These are phyloP conservation scores for Coccomyxa sp. DNA, from an alignment of 139 green algal species.

Conservation along the genomic window DNA sequence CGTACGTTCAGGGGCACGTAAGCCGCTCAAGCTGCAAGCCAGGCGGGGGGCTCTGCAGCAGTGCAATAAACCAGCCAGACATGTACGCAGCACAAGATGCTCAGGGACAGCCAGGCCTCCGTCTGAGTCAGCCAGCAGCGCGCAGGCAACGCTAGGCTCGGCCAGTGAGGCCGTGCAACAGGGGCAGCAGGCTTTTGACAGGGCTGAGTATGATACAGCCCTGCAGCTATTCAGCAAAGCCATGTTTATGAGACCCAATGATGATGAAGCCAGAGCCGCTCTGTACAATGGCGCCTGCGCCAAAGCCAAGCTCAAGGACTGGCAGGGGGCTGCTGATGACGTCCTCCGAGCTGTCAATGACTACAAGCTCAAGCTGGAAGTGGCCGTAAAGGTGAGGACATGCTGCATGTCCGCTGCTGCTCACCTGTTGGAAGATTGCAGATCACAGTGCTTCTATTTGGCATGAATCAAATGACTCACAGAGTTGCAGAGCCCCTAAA, in stretches of 20 bases:
- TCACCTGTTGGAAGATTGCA: not conserved
- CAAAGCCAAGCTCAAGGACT: slow-evolving; percentile 72
- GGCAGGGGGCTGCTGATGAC: slow-evolving; percentile 60
- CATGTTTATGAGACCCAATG: slow-evolving; percentile 61
- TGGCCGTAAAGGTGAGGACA: slow-evolving; percentile 65
- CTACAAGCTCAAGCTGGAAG: slow-evolving; percentile 73
- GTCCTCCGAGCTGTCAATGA: slow-evolving; percentile 76
- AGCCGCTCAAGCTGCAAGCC: too few relatives aligned
- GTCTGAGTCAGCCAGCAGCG: too few relatives aligned
- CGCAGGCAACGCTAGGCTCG: too few relatives aligned
- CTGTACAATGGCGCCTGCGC: slow-evolving; percentile 91
- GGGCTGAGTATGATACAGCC: slow-evolving; percentile 33
- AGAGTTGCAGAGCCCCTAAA: not conserved
- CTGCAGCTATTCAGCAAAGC: slow-evolving; percentile 66
- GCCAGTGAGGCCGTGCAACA: slow-evolving; percentile 63
- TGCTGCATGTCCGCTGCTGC: not conserved
- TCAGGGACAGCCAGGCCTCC: too few relatives aligned
- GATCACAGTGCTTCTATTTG: not conserved
- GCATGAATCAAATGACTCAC: not conserved
- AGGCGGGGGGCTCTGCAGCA: too few relatives aligned
- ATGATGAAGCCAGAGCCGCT: slow-evolving; percentile 83
- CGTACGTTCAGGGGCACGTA: too few relatives aligned
- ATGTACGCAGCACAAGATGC: too few relatives aligned
- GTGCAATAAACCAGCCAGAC: too few relatives aligned
- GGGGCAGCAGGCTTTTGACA: slow-evolving; percentile 47